phyloP scores from a whole-genome alignment of 768 basidiomycete genomes.

The Nidularia pulvinata region DNA sequence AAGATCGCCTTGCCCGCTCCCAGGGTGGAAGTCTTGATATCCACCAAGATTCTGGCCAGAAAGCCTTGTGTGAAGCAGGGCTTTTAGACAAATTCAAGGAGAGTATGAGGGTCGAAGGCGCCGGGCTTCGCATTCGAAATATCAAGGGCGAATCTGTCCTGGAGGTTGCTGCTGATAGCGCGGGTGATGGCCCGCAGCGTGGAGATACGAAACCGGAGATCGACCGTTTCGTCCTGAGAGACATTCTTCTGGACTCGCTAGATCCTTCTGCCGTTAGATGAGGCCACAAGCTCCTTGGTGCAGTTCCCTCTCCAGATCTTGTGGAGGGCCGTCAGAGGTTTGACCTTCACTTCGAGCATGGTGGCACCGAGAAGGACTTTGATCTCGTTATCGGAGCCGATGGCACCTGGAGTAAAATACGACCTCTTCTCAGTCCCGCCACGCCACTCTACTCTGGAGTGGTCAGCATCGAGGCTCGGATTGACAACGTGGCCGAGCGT shows the following conservation, averaged over 20 bases:
- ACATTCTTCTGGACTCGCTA: constrained; percentile 19
- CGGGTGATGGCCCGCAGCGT: too few species aligned
- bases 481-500: constrained; percentile 5
- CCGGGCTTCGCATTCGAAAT: too few species aligned
- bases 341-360: constrained; percentile 6
- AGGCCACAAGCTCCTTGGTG: constrained; percentile 11
- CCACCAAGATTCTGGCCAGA: too few species aligned
- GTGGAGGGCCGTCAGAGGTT: constrained; percentile 5
- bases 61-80: too few species aligned
- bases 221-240: constrained; percentile 16
- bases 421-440: constrained; percentile 22
- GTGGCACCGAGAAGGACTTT: constrained; percentile 6
- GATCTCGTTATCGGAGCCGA: constrained; percentile 22
- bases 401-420: constrained; percentile 36
- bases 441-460: constrained; percentile 29
- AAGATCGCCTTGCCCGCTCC: too few species aligned
- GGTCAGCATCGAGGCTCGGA: constrained; percentile 10
- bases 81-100: too few species aligned
- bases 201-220: too few species aligned
- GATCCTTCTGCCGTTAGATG: constrained; percentile 13
- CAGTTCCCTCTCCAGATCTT: too few species aligned
- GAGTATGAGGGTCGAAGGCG: too few species aligned
- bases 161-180: too few species aligned
- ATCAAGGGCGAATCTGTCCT: too few species aligned
- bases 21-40: too few species aligned